Percentiles rank a stretch among this genome's conserved stretches.
Evolutionary conservation across 2,329 filamentous ascomycete genomes (phyloP).

Genomic region (Hypoxylon sp.): DNA sequence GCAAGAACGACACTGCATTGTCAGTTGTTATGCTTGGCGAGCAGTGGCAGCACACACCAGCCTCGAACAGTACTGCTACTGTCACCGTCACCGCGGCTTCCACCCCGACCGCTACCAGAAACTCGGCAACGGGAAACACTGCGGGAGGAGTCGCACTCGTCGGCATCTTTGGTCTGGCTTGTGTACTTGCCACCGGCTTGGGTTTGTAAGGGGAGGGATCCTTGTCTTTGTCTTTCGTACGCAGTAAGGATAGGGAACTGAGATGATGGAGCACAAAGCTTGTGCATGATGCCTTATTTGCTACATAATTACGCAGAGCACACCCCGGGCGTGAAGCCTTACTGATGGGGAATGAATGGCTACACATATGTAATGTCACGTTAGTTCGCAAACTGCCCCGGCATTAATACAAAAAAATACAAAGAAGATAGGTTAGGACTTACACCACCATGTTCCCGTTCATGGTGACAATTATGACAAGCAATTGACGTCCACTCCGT

Average conservation of each 20-base stretch:
- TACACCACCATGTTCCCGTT: conserved; percentile 18
- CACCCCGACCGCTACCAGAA: conserved; percentile 12
- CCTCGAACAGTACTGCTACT: conserved; percentile 2
- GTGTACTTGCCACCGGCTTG: conserved; percentile 58
- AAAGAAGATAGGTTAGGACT: conserved; percentile 27
- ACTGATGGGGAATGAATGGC: conserved; percentile 16
- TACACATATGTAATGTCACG: conserved; percentile 40
- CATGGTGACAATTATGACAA: conserved; percentile 10
- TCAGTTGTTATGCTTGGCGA: conserved; percentile 57
- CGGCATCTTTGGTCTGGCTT: conserved; percentile 57
- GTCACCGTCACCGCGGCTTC: conserved; percentile 12
- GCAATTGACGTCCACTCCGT: conserved; percentile 11
- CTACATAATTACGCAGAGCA: conserved; percentile 22
- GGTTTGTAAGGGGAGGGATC: conserved; percentile 51
- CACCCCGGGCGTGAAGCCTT: conserved; percentile 25
- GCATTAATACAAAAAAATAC: conserved; percentile 24
- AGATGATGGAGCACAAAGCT: conserved; percentile 15
- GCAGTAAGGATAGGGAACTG: not conserved
- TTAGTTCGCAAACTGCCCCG: conserved; percentile 33
- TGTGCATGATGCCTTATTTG: conserved; percentile 22
- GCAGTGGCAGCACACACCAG: conserved; percentile 6
- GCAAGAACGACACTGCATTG: conserved; percentile 72
- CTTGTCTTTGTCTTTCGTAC: not conserved
- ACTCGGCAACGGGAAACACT: conserved; percentile 20
- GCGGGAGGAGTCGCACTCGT: conserved; percentile 49